Percentiles rank a stretch among this genome's conserved stretches.
phyloP scores from a whole-genome alignment of 2,329 filamentous ascomycete species.

The Cylindrodendrum hubeiense region DNA sequence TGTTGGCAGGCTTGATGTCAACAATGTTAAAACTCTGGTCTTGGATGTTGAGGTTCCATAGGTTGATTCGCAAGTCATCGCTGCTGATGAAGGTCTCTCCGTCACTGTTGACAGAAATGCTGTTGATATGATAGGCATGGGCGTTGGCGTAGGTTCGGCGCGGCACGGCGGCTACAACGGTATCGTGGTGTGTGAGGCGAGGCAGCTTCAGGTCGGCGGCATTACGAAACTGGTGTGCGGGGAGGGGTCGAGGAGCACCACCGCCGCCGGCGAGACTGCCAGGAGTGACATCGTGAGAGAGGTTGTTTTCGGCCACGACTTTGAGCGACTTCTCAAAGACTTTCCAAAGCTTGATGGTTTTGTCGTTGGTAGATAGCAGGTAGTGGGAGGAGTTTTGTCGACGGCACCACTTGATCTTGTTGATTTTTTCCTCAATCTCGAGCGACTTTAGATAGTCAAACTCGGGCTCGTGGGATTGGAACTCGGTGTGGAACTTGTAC shows the following conservation, averaged over 20 bases:
- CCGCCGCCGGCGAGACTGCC: slow-evolving; percentile 79
- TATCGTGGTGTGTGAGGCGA: slow-evolving; percentile 97
- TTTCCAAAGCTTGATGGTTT: slow-evolving; percentile 99
- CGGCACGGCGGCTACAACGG: slow-evolving; percentile 95
- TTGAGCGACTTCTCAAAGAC: slow-evolving; percentile 99
- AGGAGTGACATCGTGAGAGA: slow-evolving; percentile 93
- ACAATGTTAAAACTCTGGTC: slow-evolving; percentile 99
- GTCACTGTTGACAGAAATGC: slow-evolving; percentile 99
- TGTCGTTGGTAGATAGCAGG: slow-evolving; percentile 98
- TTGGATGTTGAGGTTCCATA: slow-evolving; percentile 99
- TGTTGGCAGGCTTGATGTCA: slow-evolving; percentile 99
- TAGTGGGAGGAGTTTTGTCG: slow-evolving; percentile 99
- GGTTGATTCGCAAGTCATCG: slow-evolving; percentile 95
- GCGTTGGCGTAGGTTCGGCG: slow-evolving; percentile 98
- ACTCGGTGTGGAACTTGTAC: slow-evolving; percentile 99
- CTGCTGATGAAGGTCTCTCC: slow-evolving; percentile 99
- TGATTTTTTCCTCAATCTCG: slow-evolving; percentile 99
- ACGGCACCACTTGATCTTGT: slow-evolving; percentile 99
- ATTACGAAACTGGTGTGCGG: slow-evolving; percentile 80
- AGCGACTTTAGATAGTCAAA: slow-evolving; percentile 99
- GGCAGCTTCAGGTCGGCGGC: slow-evolving; percentile 91
- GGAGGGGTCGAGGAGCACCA: slow-evolving; percentile 78
- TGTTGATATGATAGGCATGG: slow-evolving; percentile 99
- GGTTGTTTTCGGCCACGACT: slow-evolving; percentile 98
- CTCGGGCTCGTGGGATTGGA: slow-evolving; percentile 99